Evolutionary conservation across 495 filamentous ascomycete genomes (phyloP).

Genomic region (Aspergillus ostianus): DNA sequence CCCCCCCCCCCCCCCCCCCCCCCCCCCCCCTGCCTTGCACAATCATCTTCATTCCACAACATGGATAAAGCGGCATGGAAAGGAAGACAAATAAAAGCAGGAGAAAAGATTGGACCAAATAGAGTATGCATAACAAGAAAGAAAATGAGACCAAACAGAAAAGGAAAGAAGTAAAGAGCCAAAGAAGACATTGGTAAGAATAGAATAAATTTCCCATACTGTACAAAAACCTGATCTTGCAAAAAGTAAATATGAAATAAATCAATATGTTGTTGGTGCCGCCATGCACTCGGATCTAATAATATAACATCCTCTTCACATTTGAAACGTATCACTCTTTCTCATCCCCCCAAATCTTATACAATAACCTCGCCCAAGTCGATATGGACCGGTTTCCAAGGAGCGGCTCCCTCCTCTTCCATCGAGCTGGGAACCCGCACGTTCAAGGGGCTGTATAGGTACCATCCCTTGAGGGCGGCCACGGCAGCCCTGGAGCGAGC

Average conservation of each 20-base stretch:
- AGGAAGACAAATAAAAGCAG: background rate
- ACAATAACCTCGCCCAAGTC: conserved; percentile 89
- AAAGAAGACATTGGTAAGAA: conserved; percentile 38
- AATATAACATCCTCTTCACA: conserved; percentile 21
- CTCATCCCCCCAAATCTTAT: conserved; percentile 36
- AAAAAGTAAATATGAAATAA: conserved; percentile 33
- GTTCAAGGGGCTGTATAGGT: conserved; percentile 80
- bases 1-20: too few species aligned
- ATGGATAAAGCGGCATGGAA: background rate
- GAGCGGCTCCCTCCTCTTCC: conserved; percentile 59
- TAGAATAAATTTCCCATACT: conserved; percentile 43
- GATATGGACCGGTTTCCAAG: conserved; percentile 81
- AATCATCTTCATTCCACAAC: background rate
- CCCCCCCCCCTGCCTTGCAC: background rate
- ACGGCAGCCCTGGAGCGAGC: conserved; percentile 77
- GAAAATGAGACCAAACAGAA: conserved; percentile 6
- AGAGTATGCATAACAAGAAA: too few species aligned
- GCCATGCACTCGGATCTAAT: conserved; percentile 15
- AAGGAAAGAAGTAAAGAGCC: conserved; percentile 18
- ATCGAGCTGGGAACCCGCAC: conserved; percentile 78
- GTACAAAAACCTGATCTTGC: conserved; percentile 43
- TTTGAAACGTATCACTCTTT: conserved; percentile 6
- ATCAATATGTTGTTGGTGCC: conserved; percentile 15
- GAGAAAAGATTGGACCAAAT: too few species aligned
- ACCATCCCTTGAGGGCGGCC: conserved; percentile 87